Conservation (phyloP, 129 eudicot species). For the Glebionis coronaria region DNA sequence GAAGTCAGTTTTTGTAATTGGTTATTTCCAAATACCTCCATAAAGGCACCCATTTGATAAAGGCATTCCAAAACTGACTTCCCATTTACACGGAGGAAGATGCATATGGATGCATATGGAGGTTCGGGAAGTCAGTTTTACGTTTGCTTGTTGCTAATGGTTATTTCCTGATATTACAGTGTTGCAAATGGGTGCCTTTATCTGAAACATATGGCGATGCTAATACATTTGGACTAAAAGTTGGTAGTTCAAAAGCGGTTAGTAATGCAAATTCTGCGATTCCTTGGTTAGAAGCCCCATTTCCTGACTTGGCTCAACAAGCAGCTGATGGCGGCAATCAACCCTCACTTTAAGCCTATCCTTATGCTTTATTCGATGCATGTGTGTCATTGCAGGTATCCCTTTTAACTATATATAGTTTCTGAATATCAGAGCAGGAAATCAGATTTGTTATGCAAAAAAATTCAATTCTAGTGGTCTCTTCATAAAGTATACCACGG, state of each 20-base stretch:
- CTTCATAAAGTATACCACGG: constrained; percentile 58
- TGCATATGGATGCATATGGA: too few species aligned
- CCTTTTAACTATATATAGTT: neutral
- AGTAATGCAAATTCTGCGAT: constrained; percentile 68
- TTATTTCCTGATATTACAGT: constrained; percentile 32
- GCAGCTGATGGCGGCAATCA: constrained; percentile 54
- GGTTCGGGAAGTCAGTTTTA: too few species aligned
- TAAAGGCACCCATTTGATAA: too few species aligned
- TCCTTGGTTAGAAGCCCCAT: constrained; percentile 95
- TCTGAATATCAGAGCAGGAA: neutral
- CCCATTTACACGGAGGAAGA: too few species aligned
- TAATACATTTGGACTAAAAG: constrained; percentile 61
- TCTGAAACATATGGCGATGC: constrained; percentile 83
- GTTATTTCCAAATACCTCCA: too few species aligned
- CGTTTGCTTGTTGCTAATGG: too few species aligned
- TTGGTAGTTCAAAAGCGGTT: constrained; percentile 47
- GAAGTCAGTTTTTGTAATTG: too few species aligned
- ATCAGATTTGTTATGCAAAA: neutral
- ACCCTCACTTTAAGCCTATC: constrained; percentile 60
- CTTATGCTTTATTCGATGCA: constrained; percentile 64
- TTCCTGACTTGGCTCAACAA: constrained; percentile 72
- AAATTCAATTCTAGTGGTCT: constrained; percentile 57
- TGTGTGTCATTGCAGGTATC: constrained; percentile 84
- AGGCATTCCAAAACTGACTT: too few species aligned
- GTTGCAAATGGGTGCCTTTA: constrained; percentile 78